Base-by-base conservation (phyloP, 2,329 filamentous ascomycete genomes). In the Albifimbria verrucaria region DNA sequence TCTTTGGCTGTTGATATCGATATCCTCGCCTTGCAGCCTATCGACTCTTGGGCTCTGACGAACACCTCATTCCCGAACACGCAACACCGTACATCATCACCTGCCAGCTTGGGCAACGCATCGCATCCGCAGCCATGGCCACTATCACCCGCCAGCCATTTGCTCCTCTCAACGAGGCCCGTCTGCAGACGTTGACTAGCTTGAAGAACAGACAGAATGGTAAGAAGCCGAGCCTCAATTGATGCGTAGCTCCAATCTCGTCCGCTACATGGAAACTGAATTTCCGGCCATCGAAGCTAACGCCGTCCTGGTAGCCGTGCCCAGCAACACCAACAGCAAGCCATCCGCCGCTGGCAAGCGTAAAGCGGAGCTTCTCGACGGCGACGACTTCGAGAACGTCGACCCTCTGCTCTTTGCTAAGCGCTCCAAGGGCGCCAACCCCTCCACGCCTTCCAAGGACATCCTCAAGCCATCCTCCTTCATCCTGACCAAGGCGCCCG, bases 171-270 rank as follows among this genome's bases (percentile, higher is more conserved):
- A 83, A 89, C 66, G 79, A 78, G 61, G 75, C 85, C 52, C 83
- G 89, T 60, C 77, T 92, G 23, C 87, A 90, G 69, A 83, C 77
- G 58, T 76, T 93, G 62, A 86, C 85, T 23, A 90, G 85, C 72
- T 73, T 87, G 49, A 93, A 92, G 77, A 92, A 92, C 70, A 79
- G 86, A 70, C 89, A 92, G 67, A 87, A 87, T 77, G 80, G 84
- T 87, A 80, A 61, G 80, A n/a, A 76, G 49, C 52, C 53, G 44
- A 47, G 20, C 41, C 22, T 48, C 20, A 7, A 39, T 18, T n/a
- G 20, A 20, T 24, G 18, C 10, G 20, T 21, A 51, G 48, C 52
- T 46, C 28, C 49, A 18, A 22, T 54, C 39, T 50, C 55, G 49
- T 51, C 48, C 59, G 51, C 36, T 7, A 49, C 50, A 50, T 22